phyloP scores from a whole-genome alignment of 2,329 filamentous ascomycete genomes.

The Hypoxylon sp. region DNA sequence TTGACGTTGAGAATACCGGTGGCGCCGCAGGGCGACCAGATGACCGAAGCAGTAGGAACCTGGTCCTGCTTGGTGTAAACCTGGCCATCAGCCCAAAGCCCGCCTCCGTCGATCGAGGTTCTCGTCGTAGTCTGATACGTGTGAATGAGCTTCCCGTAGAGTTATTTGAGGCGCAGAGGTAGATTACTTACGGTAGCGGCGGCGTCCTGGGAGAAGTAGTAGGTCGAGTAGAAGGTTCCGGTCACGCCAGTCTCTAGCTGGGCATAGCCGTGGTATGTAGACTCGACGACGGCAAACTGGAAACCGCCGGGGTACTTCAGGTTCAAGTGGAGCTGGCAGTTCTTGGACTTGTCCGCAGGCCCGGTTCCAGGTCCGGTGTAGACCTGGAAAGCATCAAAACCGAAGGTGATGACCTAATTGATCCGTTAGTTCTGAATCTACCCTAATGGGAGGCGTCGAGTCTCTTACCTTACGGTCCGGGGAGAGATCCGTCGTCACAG shows the following conservation, averaged over 20 bases:
- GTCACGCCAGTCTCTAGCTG: conserved; percentile 62
- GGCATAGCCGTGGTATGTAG: conserved; percentile 65
- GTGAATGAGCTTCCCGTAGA: conserved; percentile 6
- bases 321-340: conserved; percentile 64
- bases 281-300: conserved; percentile 63
- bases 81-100: conserved; percentile 59
- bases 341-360: conserved; percentile 59
- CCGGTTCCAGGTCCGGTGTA: conserved; percentile 62
- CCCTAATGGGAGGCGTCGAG: not conserved
- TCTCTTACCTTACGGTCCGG: conserved; percentile 59
- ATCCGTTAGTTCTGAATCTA: conserved; percentile 24
- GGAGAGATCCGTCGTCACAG: conserved; percentile 60
- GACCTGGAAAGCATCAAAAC: conserved; percentile 64
- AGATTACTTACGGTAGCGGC: conserved; percentile 54
- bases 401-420: conserved; percentile 61
- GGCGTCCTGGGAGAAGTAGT: conserved; percentile 64
- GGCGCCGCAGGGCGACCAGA: conserved; percentile 63
- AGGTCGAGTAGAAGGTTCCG: conserved; percentile 63
- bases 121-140: conserved; percentile 57
- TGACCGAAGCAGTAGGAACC: conserved; percentile 61
- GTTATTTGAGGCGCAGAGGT: not conserved
- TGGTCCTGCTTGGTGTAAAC: conserved; percentile 64
- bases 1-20: conserved; percentile 64
- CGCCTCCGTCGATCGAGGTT: conserved; percentile 61
- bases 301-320: conserved; percentile 64